Base-by-base conservation (phyloP, 2,329 filamentous ascomycete species). In the Nemania abortiva region DNA sequence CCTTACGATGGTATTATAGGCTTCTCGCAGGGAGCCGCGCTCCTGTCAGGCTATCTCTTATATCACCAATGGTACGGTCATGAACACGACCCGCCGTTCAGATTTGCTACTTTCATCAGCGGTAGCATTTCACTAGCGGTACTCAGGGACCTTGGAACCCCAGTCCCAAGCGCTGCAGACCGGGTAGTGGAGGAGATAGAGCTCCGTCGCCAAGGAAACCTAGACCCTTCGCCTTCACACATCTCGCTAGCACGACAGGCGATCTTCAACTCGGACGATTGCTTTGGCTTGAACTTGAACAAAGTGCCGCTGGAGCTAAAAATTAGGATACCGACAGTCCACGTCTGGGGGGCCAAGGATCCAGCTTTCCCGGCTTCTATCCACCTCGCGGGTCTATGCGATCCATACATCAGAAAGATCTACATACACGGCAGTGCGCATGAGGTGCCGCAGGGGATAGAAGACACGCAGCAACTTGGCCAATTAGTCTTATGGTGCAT, bases 101-200 rank as follows among this genome's bases (percentile, higher is more conserved):
- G 74, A 27, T 81, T 79, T 5, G 82, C 79, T 59, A 72, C 83
- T 37, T 83, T 84, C 71, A 74, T 83, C 49, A 81, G 81, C 68
- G 82, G 82, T 39, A 78, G 78, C 9, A 53, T 84, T 47, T 78
- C 81, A 11, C 74, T 70, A 11, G 45, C 7, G 3, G 45, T 67
- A 24, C 66, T 83, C 34, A 66, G 70, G 5, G 75, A 81, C 39
- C 75, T 84, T 5, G 80, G 78, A 6, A 73, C 81, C 1, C 64
- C 70, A 1, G 76, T 83, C 1, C 70, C 81, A 13, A 68, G 72
- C 11, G 71, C 73, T 24, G 81, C 81, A 2, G 74, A 77, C 20
- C 45, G 47, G 2, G 70, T 74, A 4, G 74, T 78, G 68, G 69
- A 72, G 65, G 76, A 77, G 59, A 70, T 70, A 20, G 63, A 70